Evolutionary conservation across 768 basidiomycete species (phyloP), one percentile per base, ranked within the genome.

Genomic region (Pulveroboletus sp.): DNA sequence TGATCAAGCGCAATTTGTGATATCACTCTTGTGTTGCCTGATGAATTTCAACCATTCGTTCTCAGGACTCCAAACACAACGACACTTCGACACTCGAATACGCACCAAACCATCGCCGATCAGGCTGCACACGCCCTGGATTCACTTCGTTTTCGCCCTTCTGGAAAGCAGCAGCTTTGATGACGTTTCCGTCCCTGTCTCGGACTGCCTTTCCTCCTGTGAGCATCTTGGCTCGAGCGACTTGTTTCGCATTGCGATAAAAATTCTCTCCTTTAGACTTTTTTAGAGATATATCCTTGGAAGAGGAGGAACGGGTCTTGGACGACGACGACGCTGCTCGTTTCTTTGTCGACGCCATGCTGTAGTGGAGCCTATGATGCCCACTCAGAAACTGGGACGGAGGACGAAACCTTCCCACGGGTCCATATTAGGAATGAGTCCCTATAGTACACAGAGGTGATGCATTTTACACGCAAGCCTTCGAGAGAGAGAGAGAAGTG

Each of bases 1-100:
- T 97, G 96, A 63, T 96, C 93, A 60, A 99, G 73, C 13, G 95
- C 94, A 24, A 83, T 88, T 66, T 99, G 95, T 18, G 92, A 93
- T 64, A 99, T 97, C 32, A 97, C 95, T 64, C 96, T 76, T n/a
- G 96, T 98, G 70, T 98, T 98, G 38, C 95, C 93, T 94, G 57
- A 27, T 40, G 35, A 26, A 48, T 39, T 50, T 55, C 17, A 46
- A 33, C 31, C 42, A 21, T 39, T 24, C 43, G n/a, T 37, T 32
- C 15, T 59, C 43, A 59, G 43, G 39, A 31, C 51, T 31, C 37
- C 27, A 47, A 45, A 28, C 47, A 51, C 27, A 32, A 42, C 18
- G 21, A 14, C 24, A 35, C 31, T 31, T 10, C 2, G 4, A 8
- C 15, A 38, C 45, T 48, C 21, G 17, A 27, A 48, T 50, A 75